Conservation (phyloP, 2,329 filamentous ascomycete genomes). For the Arthrobotrys sphaeroides region DNA sequence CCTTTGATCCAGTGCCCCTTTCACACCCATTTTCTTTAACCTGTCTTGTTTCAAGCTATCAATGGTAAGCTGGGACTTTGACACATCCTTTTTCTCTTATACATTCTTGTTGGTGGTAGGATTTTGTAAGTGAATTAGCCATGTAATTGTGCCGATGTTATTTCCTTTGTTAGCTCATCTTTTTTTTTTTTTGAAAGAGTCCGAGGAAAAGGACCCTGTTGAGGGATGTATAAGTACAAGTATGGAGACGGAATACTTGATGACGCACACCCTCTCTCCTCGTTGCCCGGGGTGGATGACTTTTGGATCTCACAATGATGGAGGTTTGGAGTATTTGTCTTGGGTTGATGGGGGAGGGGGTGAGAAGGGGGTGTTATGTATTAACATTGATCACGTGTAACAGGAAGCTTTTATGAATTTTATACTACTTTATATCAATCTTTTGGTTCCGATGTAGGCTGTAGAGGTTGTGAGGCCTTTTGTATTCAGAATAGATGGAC, state of each 20-base stretch:
- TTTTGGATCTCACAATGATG: slow-evolving; percentile 16
- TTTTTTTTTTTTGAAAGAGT: neutral
- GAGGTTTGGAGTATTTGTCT: neutral
- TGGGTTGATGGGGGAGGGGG: neutral
- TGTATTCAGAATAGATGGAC: too few species aligned
- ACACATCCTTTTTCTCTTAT: too few species aligned
- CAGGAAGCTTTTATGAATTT: slow-evolving; percentile 10
- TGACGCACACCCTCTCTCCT: neutral
- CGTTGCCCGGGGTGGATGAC: neutral
- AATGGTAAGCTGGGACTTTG: too few species aligned
- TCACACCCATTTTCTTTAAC: too few species aligned
- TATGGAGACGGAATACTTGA: neutral
- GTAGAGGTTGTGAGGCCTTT: too few species aligned
- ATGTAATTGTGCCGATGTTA: too few species aligned
- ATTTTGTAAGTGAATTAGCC: neutral
- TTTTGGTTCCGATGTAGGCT: too few species aligned
- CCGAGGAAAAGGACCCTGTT: neutral
- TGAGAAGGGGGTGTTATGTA: too few species aligned
- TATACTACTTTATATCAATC: slow-evolving; percentile 5
- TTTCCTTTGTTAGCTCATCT: neutral
- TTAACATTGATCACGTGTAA: neutral
- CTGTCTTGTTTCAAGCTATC: too few species aligned
- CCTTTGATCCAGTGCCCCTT: too few species aligned
- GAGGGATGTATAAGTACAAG: neutral
- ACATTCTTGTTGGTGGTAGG: neutral